These are phyloP conservation scores for Cystobasidium sp. DNA, from an alignment of 1,284 basidiomycete genomes.

Conservation along the genomic window DNA sequence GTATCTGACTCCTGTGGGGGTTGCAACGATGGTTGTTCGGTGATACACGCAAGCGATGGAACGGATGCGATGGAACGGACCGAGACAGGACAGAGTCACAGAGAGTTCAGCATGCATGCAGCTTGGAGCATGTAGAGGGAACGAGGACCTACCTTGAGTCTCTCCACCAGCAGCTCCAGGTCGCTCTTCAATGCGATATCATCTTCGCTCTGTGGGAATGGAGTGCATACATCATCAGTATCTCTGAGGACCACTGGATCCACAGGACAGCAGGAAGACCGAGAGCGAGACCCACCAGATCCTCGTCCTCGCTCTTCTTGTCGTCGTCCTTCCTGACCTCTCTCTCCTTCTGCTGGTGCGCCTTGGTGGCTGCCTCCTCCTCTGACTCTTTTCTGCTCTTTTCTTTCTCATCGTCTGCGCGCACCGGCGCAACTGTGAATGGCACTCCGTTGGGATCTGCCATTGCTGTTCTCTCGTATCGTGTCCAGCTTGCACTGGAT, in stretches of 20 bases:
- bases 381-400: constrained; percentile 43
- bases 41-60: constrained; percentile 7
- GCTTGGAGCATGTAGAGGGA: not conserved
- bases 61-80: not conserved
- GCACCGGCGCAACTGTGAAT: constrained; percentile 60
- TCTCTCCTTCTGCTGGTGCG: constrained; percentile 13
- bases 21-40: not conserved
- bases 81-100: too few relatives aligned
- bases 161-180: constrained; percentile 95
- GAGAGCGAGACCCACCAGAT: constrained; percentile 42
- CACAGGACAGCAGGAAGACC: not conserved
- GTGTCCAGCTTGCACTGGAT: not conserved
- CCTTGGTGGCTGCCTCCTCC: constrained; percentile 51
- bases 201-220: constrained; percentile 67
- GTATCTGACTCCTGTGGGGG: constrained; percentile 78
- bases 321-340: constrained; percentile 8
- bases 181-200: constrained; percentile 92
- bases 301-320: constrained; percentile 40
- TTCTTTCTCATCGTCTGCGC: constrained; percentile 73
- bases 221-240: constrained; percentile 8
- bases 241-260: too few relatives aligned
- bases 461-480: constrained; percentile 10
- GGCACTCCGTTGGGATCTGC: constrained; percentile 46
- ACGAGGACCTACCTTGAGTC: constrained; percentile 71
- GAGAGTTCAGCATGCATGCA: not conserved